Evolutionary conservation across 495 filamentous ascomycete species (phyloP).

Genomic region (Sabuloglossum arenarium): DNA sequence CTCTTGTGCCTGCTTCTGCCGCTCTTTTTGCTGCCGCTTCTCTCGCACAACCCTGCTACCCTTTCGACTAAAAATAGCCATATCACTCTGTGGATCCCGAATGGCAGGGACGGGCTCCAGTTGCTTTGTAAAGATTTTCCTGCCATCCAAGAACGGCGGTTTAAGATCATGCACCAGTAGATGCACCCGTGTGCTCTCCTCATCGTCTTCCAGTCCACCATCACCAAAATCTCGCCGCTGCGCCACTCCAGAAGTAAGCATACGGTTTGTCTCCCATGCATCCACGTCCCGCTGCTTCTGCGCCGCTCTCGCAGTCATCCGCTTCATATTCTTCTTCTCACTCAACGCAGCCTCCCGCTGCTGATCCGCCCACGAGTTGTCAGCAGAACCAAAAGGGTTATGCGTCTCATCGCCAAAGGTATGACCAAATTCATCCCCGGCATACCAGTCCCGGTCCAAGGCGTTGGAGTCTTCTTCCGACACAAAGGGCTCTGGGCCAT

Average conservation of each 20-base stretch:
- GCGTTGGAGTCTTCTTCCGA: constrained; percentile 27
- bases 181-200: constrained; percentile 79
- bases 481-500: constrained; percentile 14
- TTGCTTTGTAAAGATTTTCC: constrained; percentile 92
- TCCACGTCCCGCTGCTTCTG: constrained; percentile 89
- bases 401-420: constrained; percentile 60
- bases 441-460: constrained; percentile 82
- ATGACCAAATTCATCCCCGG: constrained; percentile 54
- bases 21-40: constrained; percentile 73
- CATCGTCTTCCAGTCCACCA: constrained; percentile 65
- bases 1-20: constrained; percentile 87
- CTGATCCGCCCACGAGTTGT: constrained; percentile 45
- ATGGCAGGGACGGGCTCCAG: constrained; percentile 88
- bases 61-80: constrained; percentile 96
- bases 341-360: constrained; percentile 48
- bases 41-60: constrained; percentile 88
- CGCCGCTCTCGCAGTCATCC: constrained; percentile 46
- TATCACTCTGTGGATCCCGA: constrained; percentile 87
- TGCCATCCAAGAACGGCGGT: constrained; percentile 88
- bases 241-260: constrained; percentile 91
- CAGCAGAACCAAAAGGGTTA: constrained; percentile 45
- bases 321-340: constrained; percentile 51
- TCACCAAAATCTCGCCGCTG: constrained; percentile 62
- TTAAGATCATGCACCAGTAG: constrained; percentile 83
- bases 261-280: constrained; percentile 96